Percentiles rank a stretch among this genome's conserved stretches.
Evolutionary conservation across 1,284 basidiomycete species (phyloP).

Genomic region (Irpex sp.): DNA sequence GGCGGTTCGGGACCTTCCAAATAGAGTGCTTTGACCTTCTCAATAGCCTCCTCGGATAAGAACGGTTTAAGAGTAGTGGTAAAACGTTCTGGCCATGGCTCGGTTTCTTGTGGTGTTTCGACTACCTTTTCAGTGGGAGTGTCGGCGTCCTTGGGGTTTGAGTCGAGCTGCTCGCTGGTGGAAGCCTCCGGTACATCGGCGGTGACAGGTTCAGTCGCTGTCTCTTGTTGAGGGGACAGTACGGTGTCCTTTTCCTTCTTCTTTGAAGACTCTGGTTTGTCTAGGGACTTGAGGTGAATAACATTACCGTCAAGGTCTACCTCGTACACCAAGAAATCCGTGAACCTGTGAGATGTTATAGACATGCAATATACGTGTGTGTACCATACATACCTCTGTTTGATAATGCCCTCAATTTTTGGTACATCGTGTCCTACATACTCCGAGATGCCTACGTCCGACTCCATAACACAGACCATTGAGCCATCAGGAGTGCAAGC

Average conservation of each 20-base stretch:
- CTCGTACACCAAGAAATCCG: conserved; percentile 91
- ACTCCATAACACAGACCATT: conserved; percentile 62
- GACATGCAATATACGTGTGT: conserved; percentile 5
- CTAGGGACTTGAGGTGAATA: conserved; percentile 73
- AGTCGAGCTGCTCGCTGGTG: not conserved
- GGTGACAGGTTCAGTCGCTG: not conserved
- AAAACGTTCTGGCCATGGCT: conserved; percentile 64
- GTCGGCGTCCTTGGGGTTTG: not conserved
- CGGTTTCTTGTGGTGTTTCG: conserved; percentile 17
- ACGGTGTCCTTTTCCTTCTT: conserved; percentile 19
- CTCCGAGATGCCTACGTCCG: conserved; percentile 87
- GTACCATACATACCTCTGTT: conserved; percentile 67
- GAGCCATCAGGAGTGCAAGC: conserved; percentile 40
- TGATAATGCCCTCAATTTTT: conserved; percentile 86
- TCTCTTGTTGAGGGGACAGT: too few relatives aligned
- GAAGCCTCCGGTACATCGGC: not conserved
- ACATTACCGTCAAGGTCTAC: conserved; percentile 77
- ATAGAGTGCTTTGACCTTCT: conserved; percentile 65
- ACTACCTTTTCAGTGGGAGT: not conserved
- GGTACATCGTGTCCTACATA: conserved; percentile 73
- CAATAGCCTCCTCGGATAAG: conserved; percentile 56
- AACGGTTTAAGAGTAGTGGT: conserved; percentile 51
- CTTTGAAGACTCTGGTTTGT: conserved; percentile 53
- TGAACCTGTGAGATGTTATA: conserved; percentile 57
- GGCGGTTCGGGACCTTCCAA: conserved; percentile 73